Evolutionary conservation across 202 grass and related monocot species (phyloP).

Genomic region (Carex sylvatica): DNA sequence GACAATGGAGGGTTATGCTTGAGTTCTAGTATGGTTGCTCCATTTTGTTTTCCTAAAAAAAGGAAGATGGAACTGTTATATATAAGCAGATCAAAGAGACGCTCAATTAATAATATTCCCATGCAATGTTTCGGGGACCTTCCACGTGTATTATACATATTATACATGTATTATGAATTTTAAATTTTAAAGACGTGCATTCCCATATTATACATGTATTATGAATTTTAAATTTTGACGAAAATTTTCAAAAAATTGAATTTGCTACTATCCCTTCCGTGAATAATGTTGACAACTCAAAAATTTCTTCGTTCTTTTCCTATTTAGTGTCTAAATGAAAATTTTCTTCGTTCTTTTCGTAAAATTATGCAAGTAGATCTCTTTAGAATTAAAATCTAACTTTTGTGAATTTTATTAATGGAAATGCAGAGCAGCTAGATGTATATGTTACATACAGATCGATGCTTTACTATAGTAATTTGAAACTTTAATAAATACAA

Average conservation of each 20-base stretch:
- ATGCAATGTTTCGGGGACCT: background rate
- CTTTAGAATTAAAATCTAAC: background rate
- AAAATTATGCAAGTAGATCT: background rate
- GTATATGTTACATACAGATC: background rate
- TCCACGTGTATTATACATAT: background rate
- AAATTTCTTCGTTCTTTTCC: background rate
- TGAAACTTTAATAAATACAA: background rate
- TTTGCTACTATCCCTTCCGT: background rate
- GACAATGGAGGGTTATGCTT: constrained; percentile 41
- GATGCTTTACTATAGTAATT: background rate
- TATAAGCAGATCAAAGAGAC: background rate
- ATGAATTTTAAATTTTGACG: background rate
- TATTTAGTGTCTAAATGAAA: background rate
- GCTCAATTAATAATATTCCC: background rate
- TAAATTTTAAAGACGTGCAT: background rate
- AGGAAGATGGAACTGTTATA: constrained; percentile 4
- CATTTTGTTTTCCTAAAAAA: constrained; percentile 35
- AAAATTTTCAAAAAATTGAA: background rate
- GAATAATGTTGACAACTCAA: background rate
- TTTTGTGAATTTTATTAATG: background rate
- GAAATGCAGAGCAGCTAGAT: background rate
- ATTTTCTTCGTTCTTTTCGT: background rate
- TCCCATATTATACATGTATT: background rate
- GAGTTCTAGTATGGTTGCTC: constrained; percentile 38
- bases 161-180: background rate